These are phyloP conservation scores for Arxiozyma slooffiae DNA, from an alignment of 1,139 yeast species.

Conservation along the genomic window DNA sequence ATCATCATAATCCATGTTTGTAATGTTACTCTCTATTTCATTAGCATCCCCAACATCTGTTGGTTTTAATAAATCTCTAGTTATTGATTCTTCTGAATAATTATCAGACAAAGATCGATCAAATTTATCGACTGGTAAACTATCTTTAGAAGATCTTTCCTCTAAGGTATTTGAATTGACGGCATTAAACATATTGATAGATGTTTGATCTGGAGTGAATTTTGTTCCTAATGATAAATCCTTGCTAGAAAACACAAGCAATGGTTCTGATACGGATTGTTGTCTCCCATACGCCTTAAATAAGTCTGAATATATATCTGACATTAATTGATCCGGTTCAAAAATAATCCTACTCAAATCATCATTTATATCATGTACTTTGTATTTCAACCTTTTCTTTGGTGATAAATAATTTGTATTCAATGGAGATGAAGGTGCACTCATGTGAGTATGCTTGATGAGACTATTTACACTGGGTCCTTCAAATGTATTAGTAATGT, in stretches of 20 bases:
- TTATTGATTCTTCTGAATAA: not conserved
- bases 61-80: not conserved
- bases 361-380: constrained; percentile 8
- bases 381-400: constrained; percentile 8
- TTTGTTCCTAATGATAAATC: constrained; percentile 3
- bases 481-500: not conserved
- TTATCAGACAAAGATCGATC: not conserved
- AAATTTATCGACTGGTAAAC: not conserved
- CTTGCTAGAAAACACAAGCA: constrained; percentile 19
- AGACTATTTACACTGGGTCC: not conserved
- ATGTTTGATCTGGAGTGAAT: not conserved
- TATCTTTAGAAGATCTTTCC: not conserved
- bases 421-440: not conserved
- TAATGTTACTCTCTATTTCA: not conserved
- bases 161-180: not conserved
- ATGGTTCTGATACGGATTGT: constrained; percentile 21
- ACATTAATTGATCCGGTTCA: constrained; percentile 24
- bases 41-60: not conserved
- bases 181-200: not conserved
- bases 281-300: constrained; percentile 19
- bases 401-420: not conserved
- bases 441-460: not conserved
- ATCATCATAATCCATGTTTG: not conserved
- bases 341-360: constrained; percentile 14
- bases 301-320: constrained; percentile 18